Base-by-base conservation (phyloP, 768 basidiomycete species). In the Leccinum subtestaceum region DNA sequence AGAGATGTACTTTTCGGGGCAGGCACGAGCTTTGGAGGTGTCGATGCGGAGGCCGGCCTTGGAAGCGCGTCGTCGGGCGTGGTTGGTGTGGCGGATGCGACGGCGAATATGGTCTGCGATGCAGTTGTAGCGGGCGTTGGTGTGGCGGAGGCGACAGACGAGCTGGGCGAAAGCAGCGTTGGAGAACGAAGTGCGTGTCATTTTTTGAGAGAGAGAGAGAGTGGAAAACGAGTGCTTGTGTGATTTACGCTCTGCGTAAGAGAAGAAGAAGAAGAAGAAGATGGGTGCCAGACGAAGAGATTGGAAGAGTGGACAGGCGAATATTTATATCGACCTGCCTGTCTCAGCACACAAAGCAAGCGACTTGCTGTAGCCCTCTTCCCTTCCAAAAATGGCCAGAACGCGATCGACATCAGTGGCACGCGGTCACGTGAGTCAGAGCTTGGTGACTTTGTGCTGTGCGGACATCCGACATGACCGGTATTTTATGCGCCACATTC, bases 11-110 rank as follows among this genome's bases (percentile, higher is more conserved):
- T 60, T 66, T 12, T 70, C 72, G 5, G 79, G 75, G 55, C 79
- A 80, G 2, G 64, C 55, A 19, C 72, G 67, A 1, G 85, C 85
- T 32, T 70, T 72, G 5, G 63, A 56, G 29, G 77, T 75, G 67
- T 81, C 74, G 48, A 86, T 70, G 34, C 57, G 62, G 13, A 85
- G 79, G 17, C 77, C 74, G 27, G 79, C 76, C n/a, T 62, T 59
- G 17, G 58, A 63, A 9, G 85, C 84, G 36, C 74, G 79, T 4
- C 68, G 75, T 47, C 78, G 78, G 1, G 84, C 84, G 66, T 80
- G 81, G 60, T 75, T 62, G 0, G 81, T 80, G 13, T 73, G 77
- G 5, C 58, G 68, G 13, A 74, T 64, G 15, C 73, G 65, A 34
- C 67, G 60, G 55, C 82, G 81, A 31, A 75, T 66, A 48, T 70